Base-by-base conservation (phyloP, 202 grass and related monocot species). In the Alloteropsis angusta region DNA sequence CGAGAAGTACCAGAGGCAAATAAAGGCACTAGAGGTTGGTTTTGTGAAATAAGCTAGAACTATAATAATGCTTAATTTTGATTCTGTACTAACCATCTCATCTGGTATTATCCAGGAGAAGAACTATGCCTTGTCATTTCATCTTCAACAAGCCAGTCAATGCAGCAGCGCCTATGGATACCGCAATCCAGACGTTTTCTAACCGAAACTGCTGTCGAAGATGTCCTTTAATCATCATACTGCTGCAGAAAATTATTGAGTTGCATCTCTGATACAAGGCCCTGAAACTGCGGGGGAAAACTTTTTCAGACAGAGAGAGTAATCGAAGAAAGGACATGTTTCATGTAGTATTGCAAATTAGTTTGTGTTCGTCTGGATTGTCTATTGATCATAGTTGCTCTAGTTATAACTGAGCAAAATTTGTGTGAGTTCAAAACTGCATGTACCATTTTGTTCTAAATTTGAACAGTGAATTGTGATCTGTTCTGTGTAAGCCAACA, bases 161-260 rank as follows among this genome's bases (percentile, higher is more conserved):
- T 55, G 71, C 21, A 44, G 65, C 2, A 43, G 9, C 67, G 82
- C 50, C 28, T 64, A 30, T 5, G 60, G 87, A 35, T 44, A 84
- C 54, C 65, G 42, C 65, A 89, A 93, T 44, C 90, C 79, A 6
- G 84, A 93, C 46, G 30, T 90, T 44, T 93, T 78, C 55, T 88
- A 88, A 82, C 19, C 4, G 12, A 30, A 4, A 26, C 12, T 6
- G 16, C n/a, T 62, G 65, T 26, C 60, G 17, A 4, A 25, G 34
- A 65, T n/a, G 3, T 36, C 55, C 9, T 14, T 14, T 72, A 77
- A 50, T 35, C 2, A 38, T 1, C 18, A 30, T 18, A 22, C 2
- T 43, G 28, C 21, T 50, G 72, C 64, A 61, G n/a, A 34, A 50
- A 17, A 5, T 32, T 53, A 49, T 10, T 30, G 5, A 39, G 16